Evolutionary conservation across 352 stramenopile species (phyloP).

Genomic region (Pilasporangium apinafurcum): DNA sequence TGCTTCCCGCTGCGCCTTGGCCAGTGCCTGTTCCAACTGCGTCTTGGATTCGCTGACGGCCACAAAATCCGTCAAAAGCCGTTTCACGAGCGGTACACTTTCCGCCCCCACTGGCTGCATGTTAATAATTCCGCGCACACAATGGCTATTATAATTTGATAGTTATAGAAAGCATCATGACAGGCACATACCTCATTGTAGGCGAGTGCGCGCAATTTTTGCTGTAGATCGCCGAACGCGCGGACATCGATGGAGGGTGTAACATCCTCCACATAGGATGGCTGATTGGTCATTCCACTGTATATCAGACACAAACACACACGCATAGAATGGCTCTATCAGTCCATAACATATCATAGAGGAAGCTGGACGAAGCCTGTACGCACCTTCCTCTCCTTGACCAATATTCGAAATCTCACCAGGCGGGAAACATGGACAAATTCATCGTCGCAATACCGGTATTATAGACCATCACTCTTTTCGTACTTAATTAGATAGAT

Average conservation of each 20-base stretch:
- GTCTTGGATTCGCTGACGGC: conserved; percentile 18
- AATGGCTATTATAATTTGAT: neutral
- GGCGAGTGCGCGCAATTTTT: conserved; percentile 41
- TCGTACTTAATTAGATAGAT: neutral
- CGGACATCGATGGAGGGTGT: too few relatives aligned
- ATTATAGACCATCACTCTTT: too few relatives aligned
- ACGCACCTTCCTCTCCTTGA: neutral
- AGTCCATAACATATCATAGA: conserved; percentile 9
- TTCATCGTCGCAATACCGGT: conserved; percentile 1
- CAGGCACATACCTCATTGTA: conserved; percentile 36
- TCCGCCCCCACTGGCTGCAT: conserved; percentile 48
- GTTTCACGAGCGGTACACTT: conserved; percentile 47
- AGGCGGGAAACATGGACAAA: conserved; percentile 23
- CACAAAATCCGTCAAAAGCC: conserved; percentile 52
- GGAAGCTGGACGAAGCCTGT: neutral
- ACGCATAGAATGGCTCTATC: neutral
- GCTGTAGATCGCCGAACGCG: conserved; percentile 49
- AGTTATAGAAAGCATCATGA: neutral
- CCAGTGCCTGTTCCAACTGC: conserved; percentile 30
- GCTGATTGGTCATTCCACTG: too few relatives aligned
- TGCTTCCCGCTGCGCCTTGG: conserved; percentile 47
- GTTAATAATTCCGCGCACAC: neutral
- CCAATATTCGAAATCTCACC: neutral
- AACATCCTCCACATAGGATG: too few relatives aligned
- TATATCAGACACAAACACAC: neutral